A percentile compares a stretch with the other conserved stretches of the same genome.
Evolutionary conservation across 2,329 filamentous ascomycete genomes (phyloP).

Genomic region (Sclerotiophoma versabilis): DNA sequence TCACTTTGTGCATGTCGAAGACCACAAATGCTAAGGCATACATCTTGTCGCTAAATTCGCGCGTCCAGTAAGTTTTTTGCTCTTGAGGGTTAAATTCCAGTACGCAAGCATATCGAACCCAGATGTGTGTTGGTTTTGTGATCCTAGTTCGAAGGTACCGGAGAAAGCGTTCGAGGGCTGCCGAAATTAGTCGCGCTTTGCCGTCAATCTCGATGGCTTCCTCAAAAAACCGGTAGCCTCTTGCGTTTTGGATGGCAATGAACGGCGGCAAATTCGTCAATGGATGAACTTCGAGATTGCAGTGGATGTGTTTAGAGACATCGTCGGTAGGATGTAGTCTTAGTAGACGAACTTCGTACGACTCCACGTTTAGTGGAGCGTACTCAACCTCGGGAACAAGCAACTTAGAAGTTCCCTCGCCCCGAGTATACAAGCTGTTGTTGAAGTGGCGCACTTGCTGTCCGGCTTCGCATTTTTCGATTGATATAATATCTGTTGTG

Average conservation of each 20-base stretch:
- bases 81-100: background rate
- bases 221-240: background rate
- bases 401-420: background rate
- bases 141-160: background rate
- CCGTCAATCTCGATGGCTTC: background rate
- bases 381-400: background rate
- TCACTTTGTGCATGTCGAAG: constrained; percentile 17
- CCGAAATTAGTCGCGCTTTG: background rate
- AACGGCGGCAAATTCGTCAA: background rate
- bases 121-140: background rate
- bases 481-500: background rate
- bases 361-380: background rate
- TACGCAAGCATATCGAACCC: background rate
- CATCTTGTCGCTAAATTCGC: constrained; percentile 15
- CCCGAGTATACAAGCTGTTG: background rate
- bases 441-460: background rate
- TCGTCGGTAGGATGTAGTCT: background rate
- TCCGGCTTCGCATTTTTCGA: background rate
- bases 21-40: constrained; percentile 2
- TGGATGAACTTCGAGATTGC: background rate
- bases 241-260: background rate
- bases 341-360: background rate
- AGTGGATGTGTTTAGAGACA: background rate
- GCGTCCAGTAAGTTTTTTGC: constrained; percentile 4
- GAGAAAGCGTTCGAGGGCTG: background rate